phyloP scores from a whole-genome alignment of 2,329 filamentous ascomycete genomes.

The Helotiales sp. region DNA sequence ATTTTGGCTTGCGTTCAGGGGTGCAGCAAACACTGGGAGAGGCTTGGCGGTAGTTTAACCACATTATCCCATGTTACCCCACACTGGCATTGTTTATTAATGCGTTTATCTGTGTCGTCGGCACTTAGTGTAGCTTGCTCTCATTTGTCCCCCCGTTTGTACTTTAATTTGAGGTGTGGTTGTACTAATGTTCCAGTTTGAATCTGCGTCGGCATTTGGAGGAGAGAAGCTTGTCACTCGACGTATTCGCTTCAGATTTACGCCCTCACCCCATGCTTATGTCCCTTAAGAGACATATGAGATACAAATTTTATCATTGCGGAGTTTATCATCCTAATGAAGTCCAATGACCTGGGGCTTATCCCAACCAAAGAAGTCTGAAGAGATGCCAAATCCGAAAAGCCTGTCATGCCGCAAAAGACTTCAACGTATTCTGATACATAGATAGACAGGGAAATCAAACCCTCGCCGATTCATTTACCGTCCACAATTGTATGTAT shows the following conservation, averaged over 20 bases:
- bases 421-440: not conserved
- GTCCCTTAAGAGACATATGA: no score
- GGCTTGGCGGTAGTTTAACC: slow-evolving; percentile 2
- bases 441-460: not conserved
- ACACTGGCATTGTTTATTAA: slow-evolving; percentile 12
- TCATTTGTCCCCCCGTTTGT: slow-evolving; percentile 2
- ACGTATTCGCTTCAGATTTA: not conserved
- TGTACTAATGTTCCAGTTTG: not conserved
- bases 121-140: slow-evolving; percentile 12
- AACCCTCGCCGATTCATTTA: not conserved
- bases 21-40: slow-evolving; percentile 1
- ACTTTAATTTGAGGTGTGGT: not conserved
- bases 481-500: not conserved
- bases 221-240: not conserved
- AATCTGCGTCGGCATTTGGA: not conserved
- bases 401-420: not conserved
- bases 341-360: no score
- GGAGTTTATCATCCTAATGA: no score
- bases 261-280: no score
- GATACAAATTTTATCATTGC: no score
- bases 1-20: not conserved
- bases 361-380: no score
- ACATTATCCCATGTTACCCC: slow-evolving; percentile 18
- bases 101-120: slow-evolving; percentile 16
- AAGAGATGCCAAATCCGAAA: no score